These are phyloP conservation scores for Coniella lustricola DNA, from an alignment of 2,329 filamentous ascomycete species.

Conservation along the genomic window DNA sequence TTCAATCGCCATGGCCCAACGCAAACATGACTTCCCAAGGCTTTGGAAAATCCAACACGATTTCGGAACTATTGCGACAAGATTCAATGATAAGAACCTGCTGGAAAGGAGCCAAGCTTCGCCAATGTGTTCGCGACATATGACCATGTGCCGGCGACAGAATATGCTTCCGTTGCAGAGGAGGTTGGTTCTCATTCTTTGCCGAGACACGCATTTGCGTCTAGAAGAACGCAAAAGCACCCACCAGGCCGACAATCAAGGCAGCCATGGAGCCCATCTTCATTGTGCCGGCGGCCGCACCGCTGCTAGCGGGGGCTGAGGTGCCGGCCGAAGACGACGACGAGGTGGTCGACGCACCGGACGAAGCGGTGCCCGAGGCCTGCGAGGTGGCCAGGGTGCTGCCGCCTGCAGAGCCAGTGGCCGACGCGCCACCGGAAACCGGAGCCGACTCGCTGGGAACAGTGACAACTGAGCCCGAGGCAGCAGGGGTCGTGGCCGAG, in stretches of 20 bases:
- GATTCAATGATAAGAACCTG: too few species aligned
- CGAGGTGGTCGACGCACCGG: slow-evolving; percentile 16
- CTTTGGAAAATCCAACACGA: too few species aligned
- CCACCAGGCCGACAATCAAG: slow-evolving; percentile 27
- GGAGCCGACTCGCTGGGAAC: slow-evolving; percentile 18
- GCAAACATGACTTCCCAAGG: too few species aligned
- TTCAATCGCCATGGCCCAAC: too few species aligned
- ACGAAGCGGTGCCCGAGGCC: slow-evolving; percentile 9
- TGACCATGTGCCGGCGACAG: too few species aligned
- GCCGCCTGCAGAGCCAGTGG: background rate
- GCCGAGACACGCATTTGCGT: background rate
- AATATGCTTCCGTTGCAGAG: too few species aligned
- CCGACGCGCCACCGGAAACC: slow-evolving; percentile 2
- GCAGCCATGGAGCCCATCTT: slow-evolving; percentile 27
- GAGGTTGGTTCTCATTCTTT: too few species aligned
- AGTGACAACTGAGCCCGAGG: slow-evolving; percentile 10
- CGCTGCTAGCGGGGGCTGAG: slow-evolving; percentile 22
- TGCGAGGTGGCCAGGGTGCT: slow-evolving; percentile 14
- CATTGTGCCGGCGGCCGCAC: slow-evolving; percentile 22
- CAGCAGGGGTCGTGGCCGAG: too few species aligned
- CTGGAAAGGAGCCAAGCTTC: too few species aligned
- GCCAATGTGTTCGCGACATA: too few species aligned
- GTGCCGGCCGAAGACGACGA: slow-evolving; percentile 18
- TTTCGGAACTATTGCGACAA: background rate
- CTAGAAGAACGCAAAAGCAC: slow-evolving; percentile 30